These are phyloP conservation scores for Shiraia bambusicola DNA, from an alignment of 2,329 filamentous ascomycete species.

Conservation along the genomic window DNA sequence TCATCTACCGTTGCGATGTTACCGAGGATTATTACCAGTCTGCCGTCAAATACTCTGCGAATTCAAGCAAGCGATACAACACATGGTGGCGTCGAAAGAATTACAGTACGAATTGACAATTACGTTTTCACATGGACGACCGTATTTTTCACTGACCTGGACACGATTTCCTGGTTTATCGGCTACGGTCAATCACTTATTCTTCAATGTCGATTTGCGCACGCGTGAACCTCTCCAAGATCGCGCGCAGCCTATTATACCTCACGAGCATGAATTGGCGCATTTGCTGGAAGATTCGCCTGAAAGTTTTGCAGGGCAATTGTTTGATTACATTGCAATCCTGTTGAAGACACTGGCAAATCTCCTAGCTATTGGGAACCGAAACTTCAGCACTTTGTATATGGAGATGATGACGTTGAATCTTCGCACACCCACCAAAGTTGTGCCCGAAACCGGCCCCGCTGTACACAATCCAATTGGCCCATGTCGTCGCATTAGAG, in stretches of 20 bases:
- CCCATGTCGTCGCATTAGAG: conserved; percentile 18
- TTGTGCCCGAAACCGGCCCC: conserved; percentile 10
- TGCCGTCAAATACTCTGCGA: conserved; percentile 28
- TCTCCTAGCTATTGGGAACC: conserved; percentile 22
- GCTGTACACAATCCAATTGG: conserved; percentile 15
- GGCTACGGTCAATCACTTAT: conserved; percentile 29
- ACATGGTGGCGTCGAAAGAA: conserved; percentile 27
- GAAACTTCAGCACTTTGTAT: conserved; percentile 25
- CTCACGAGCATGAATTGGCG: conserved; percentile 27
- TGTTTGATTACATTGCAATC: conserved; percentile 37
- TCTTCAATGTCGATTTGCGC: conserved; percentile 34
- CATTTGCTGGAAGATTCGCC: conserved; percentile 29
- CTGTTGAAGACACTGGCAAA: conserved; percentile 31
- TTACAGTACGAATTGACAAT: conserved; percentile 31
- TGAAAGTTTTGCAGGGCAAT: conserved; percentile 28
- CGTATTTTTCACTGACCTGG: conserved; percentile 36
- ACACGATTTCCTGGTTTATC: conserved; percentile 30
- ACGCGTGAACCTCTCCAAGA: conserved; percentile 29
- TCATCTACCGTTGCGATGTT: conserved; percentile 30
- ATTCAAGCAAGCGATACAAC: conserved; percentile 31
- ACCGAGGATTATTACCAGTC: conserved; percentile 28
- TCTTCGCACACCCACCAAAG: conserved; percentile 28
- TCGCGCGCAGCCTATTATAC: conserved; percentile 12
- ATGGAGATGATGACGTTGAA: conserved; percentile 32
- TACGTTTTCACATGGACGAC: conserved; percentile 36